Conservation (phyloP, 805 yeast species). For the Isabelozyma gotoi region DNA sequence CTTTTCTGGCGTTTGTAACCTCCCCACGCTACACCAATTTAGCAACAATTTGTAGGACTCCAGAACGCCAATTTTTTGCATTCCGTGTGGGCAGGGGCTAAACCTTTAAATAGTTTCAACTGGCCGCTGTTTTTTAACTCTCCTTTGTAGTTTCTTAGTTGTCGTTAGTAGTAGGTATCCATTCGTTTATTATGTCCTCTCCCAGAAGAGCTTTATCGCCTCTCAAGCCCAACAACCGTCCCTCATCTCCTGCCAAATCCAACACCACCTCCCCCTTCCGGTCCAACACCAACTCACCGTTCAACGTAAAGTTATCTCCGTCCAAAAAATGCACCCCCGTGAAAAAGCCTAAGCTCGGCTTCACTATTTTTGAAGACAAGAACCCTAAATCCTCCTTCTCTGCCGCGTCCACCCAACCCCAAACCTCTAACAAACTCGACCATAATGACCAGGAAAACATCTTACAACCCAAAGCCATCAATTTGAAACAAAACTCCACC, state of each 20-base stretch:
- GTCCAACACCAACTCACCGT: not conserved
- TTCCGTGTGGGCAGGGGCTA: not conserved
- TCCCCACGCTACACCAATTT: too few relatives aligned
- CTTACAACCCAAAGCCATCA: constrained; percentile 29
- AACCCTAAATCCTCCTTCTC: not conserved
- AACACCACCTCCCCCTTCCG: not conserved
- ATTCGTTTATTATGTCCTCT: not conserved
- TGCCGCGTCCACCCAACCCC: not conserved
- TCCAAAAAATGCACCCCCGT: not conserved
- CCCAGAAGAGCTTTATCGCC: not conserved
- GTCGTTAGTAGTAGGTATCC: not conserved
- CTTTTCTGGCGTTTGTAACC: not conserved
- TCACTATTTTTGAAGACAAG: constrained; percentile 21
- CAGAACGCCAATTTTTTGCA: not conserved
- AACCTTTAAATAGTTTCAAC: not conserved
- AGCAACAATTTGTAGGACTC: not conserved
- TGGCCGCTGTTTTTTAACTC: not conserved
- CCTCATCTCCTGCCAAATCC: constrained; percentile 1
- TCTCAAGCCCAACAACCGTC: not conserved
- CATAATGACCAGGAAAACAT: constrained; percentile 43
- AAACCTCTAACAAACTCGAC: constrained; percentile 16
- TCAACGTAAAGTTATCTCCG: not conserved
- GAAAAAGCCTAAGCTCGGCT: constrained; percentile 13
- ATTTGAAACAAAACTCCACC: constrained; percentile 7
- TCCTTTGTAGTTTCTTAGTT: too few relatives aligned